Evolutionary conservation across 179 eudicot genomes (phyloP).

Genomic region (Amaranthus tricolor): DNA sequence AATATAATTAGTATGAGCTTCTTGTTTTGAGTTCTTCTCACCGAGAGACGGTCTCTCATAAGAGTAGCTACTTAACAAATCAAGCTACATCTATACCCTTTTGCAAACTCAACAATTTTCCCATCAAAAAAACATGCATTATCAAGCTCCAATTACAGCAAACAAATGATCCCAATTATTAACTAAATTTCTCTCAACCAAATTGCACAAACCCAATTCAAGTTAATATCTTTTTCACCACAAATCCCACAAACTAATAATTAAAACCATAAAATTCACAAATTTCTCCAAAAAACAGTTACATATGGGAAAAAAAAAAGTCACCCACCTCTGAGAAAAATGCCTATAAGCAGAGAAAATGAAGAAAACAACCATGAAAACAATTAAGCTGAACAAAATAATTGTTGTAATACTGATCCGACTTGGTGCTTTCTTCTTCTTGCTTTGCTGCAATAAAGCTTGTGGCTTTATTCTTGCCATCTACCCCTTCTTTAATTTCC

Average conservation of each 20-base stretch:
- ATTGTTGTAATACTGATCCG: constrained; percentile 55
- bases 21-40: no score
- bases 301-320: no score
- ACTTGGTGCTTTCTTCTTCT: constrained; percentile 92
- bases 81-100: constrained; percentile 5
- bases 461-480: constrained; percentile 98
- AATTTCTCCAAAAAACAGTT: not conserved
- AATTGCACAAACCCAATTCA: not conserved
- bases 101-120: not conserved
- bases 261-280: not conserved
- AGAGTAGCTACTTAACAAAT: not conserved
- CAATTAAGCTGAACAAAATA: constrained; percentile 49
- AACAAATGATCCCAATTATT: not conserved
- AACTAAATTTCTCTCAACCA: not conserved
- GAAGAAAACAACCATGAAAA: constrained; percentile 60
- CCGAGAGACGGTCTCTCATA: no score
- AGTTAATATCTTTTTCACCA: not conserved
- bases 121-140: not conserved
- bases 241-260: not conserved
- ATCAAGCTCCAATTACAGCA: not conserved
- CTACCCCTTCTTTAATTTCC: not conserved
- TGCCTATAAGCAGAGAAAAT: constrained; percentile 66
- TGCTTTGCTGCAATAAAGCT: constrained; percentile 89
- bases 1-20: no score
- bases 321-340: constrained; percentile 63